Evolutionary conservation across 768 basidiomycete species (phyloP), one percentile per base, ranked within the genome.

Genomic region (Trametes cingulata): DNA sequence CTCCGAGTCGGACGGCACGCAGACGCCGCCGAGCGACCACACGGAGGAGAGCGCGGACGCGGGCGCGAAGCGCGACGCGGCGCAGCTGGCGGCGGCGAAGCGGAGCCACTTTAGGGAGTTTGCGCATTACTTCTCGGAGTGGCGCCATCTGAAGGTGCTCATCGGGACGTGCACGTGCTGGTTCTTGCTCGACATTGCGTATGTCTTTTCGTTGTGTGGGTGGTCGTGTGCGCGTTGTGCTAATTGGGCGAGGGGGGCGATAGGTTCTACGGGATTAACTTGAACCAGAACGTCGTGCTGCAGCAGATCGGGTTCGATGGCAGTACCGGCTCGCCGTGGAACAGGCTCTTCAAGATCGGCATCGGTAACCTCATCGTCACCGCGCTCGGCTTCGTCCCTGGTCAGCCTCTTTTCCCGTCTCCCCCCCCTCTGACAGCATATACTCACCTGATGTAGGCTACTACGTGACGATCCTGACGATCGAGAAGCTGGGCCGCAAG

Each of bases 161-260:
- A 75, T 92, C 45, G 90, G 85, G 12, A 91, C 90, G 0, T 82
- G 80, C 56, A 29, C 70, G 42, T 86, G 83, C 63, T 92, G 91
- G 91, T 90, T 92, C 76, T 68, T 91, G 22, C 78, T 91, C 35
- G 90, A 91, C 64, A 80, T 91, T 33, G 85, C 88, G 82, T 87
- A 65, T 58, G 76, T 71, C 15, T 41, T 41, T 42, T n/a, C n/a
- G n/a, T n/a, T 2, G 22, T 12, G 25, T n/a, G 14, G 29, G 6
- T 33, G 29, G 4, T 33, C 29, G 29, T 50, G 37, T 12, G 52
- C 25, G 29, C 40, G 8, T 27, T 41, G 19, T 29, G 20, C 37
- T 35, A 15, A 43, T 36, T 22, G 6, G 42, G 15, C 19, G 17
- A 13, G 9, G 4, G 5, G 9, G n/a, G 14, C 51, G 20, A 25